Evolutionary conservation across 495 filamentous ascomycete genomes (phyloP).

Genomic region (Elaphomyces granulatus): DNA sequence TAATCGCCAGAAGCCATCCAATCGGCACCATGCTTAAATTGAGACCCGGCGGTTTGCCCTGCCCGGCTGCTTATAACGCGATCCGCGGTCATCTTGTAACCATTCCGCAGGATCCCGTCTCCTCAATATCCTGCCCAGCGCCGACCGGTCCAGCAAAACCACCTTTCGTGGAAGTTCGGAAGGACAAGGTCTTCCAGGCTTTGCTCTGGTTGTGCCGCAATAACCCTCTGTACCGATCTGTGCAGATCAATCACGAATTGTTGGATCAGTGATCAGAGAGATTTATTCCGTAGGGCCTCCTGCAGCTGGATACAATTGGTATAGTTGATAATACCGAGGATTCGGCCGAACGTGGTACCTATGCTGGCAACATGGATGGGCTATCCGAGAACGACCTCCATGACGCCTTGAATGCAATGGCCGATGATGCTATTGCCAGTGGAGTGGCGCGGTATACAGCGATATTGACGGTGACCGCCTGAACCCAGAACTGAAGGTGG

Average conservation of each 20-base stretch:
- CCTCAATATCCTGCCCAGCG: constrained; percentile 6
- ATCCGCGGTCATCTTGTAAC: constrained; percentile 7
- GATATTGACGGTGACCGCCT: constrained; percentile 9
- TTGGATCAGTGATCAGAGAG: not conserved
- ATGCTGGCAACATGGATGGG: not conserved
- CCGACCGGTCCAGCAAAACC: not conserved
- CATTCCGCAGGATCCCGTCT: constrained; percentile 8
- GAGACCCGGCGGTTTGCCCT: not conserved
- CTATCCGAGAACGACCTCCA: constrained; percentile 6
- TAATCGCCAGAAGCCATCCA: constrained; percentile 1
- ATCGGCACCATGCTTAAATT: constrained; percentile 1
- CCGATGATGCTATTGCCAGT: not conserved
- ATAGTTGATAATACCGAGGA: not conserved
- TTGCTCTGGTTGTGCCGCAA: constrained; percentile 4
- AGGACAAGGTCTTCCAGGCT: constrained; percentile 4
- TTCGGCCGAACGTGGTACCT: constrained; percentile 5
- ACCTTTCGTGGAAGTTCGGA: constrained; percentile 4
- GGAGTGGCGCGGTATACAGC: constrained; percentile 3
- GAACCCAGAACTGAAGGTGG: constrained; percentile 5
- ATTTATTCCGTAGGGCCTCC: not conserved
- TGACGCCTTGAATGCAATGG: not conserved
- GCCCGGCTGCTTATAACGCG: constrained; percentile 2
- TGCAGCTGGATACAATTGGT: not conserved
- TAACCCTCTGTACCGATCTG: constrained; percentile 4
- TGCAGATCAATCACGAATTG: not conserved